Conservation (phyloP, 2,329 filamentous ascomycete genomes). For the Clarireedia sp. region DNA sequence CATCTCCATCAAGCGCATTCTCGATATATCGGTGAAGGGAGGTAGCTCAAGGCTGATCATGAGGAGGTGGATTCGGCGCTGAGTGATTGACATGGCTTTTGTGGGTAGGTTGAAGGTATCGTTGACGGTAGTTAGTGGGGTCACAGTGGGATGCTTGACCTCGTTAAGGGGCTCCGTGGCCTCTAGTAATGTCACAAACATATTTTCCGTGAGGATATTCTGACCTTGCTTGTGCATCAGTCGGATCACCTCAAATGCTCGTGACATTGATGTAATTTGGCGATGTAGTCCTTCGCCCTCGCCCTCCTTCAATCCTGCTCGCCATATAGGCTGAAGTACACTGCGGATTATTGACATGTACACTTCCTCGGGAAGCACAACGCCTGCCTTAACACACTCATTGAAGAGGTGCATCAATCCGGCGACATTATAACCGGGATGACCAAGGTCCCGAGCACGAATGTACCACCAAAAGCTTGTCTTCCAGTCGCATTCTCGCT, state of each 20-base stretch:
- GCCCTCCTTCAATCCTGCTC: background rate
- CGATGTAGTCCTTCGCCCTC: slow-evolving; percentile 9
- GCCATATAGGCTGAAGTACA: slow-evolving; percentile 26
- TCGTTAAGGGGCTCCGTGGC: slow-evolving; percentile 8
- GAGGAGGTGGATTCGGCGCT: slow-evolving; percentile 33
- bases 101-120: slow-evolving; percentile 21
- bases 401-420: slow-evolving; percentile 29
- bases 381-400: background rate
- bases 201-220: slow-evolving; percentile 31
- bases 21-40: slow-evolving; percentile 33
- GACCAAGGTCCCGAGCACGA: slow-evolving; percentile 32
- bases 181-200: slow-evolving; percentile 25
- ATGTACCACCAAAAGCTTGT: slow-evolving; percentile 32
- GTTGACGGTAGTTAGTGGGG: slow-evolving; percentile 19
- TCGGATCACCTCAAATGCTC: slow-evolving; percentile 34
- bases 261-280: slow-evolving; percentile 3
- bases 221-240: slow-evolving; percentile 34
- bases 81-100: slow-evolving; percentile 14
- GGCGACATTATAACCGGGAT: slow-evolving; percentile 32
- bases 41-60: slow-evolving; percentile 39
- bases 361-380: slow-evolving; percentile 21
- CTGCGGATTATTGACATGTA: slow-evolving; percentile 32
- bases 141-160: slow-evolving; percentile 14
- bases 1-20: slow-evolving; percentile 37
- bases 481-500: slow-evolving; percentile 18